phyloP scores from a whole-genome alignment of 2,329 filamentous ascomycete species.

The Penicillium sclerotigenum region DNA sequence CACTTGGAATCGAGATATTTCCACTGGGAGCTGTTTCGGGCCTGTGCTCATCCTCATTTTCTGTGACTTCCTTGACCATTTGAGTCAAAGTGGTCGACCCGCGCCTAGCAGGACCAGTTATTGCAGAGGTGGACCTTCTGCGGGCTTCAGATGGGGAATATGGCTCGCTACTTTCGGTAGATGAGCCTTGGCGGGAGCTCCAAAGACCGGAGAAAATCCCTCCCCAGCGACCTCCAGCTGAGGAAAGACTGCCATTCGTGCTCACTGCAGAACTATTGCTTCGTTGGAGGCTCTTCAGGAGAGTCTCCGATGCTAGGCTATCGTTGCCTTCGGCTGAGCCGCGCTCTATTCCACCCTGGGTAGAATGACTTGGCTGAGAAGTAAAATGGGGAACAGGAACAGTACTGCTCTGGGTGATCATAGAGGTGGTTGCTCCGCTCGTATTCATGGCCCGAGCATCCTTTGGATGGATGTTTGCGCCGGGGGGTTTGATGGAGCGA shows the following conservation, averaged over 20 bases:
- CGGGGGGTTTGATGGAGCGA: conserved; percentile 42
- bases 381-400: conserved; percentile 55
- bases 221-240: conserved; percentile 52
- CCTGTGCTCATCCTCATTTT: conserved; percentile 18
- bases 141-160: conserved; percentile 25
- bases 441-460: conserved; percentile 46
- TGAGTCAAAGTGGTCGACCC: conserved; percentile 30
- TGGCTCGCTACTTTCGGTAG: conserved; percentile 38
- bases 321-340: conserved; percentile 32
- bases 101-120: conserved; percentile 24
- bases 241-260: conserved; percentile 47
- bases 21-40: conserved; percentile 27
- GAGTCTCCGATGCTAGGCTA: conserved; percentile 53
- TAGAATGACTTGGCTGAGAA: conserved; percentile 37
- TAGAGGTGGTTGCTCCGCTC: conserved; percentile 51
- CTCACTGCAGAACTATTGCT: conserved; percentile 50
- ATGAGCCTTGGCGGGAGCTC: conserved; percentile 50
- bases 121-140: conserved; percentile 29
- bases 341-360: conserved; percentile 24
- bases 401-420: conserved; percentile 50
- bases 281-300: conserved; percentile 53
- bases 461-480: conserved; percentile 47
- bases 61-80: conserved; percentile 35
- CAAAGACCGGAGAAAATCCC: conserved; percentile 57
- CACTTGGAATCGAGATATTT: conserved; percentile 37